phyloP scores from a whole-genome alignment of 2,329 filamentous ascomycete genomes.

The Neofusicoccum umdonicola region DNA sequence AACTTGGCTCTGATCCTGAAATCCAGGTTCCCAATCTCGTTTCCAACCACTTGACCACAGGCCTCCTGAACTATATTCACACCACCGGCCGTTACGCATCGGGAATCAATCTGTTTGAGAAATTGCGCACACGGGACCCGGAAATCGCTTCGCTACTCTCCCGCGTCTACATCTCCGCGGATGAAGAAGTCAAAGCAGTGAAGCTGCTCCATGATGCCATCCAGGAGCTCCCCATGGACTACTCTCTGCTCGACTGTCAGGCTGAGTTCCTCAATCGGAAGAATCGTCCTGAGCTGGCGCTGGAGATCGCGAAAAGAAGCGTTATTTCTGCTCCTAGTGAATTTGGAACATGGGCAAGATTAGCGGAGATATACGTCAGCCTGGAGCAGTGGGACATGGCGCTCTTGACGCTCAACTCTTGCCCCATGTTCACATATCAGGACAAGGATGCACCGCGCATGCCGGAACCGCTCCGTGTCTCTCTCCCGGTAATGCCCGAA shows the following conservation, averaged over 20 bases:
- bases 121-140: slow-evolving; percentile 82
- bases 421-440: slow-evolving; percentile 99
- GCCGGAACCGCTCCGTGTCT: slow-evolving; percentile 86
- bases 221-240: slow-evolving; percentile 94
- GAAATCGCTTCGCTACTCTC: slow-evolving; percentile 92
- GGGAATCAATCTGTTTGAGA: slow-evolving; percentile 96
- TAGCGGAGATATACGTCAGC: slow-evolving; percentile 90
- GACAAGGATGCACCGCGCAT: slow-evolving; percentile 95
- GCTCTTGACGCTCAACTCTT: slow-evolving; percentile 92
- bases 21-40: slow-evolving; percentile 97
- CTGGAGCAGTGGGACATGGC: slow-evolving; percentile 97
- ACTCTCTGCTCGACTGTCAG: slow-evolving; percentile 91
- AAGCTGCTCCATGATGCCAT: slow-evolving; percentile 83
- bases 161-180: slow-evolving; percentile 87
- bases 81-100: slow-evolving; percentile 93
- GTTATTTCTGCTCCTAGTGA: slow-evolving; percentile 95
- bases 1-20: slow-evolving; percentile 92
- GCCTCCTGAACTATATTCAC: slow-evolving; percentile 88
- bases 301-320: slow-evolving; percentile 90
- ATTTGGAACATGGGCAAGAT: slow-evolving; percentile 91
- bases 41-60: slow-evolving; percentile 92
- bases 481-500: slow-evolving; percentile 82
- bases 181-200: slow-evolving; percentile 95
- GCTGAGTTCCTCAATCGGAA: slow-evolving; percentile 89
- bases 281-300: slow-evolving; percentile 78